phyloP scores from a whole-genome alignment of 495 filamentous ascomycete species.

The Aspergillus incahuasiensis region DNA sequence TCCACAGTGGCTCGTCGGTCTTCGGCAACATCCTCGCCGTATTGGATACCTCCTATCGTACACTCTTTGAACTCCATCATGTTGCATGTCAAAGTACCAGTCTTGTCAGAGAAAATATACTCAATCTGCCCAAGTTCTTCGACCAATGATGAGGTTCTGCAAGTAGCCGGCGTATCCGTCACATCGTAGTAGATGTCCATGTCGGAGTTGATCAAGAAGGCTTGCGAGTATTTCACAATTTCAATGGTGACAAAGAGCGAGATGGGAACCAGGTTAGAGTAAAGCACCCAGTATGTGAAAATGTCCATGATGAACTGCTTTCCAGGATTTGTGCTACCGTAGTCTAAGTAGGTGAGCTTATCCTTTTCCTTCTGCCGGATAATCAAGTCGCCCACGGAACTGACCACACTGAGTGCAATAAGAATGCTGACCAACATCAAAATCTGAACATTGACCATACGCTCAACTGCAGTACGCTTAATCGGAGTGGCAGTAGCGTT shows the following conservation, averaged over 20 bases:
- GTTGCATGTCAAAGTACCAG: constrained; percentile 97
- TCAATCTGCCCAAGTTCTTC: constrained; percentile 98
- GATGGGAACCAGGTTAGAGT: constrained; percentile 94
- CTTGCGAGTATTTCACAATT: constrained; percentile 95
- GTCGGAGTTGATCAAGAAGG: constrained; percentile 95
- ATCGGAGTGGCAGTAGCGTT: constrained; percentile 97
- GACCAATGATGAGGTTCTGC: constrained; percentile 91
- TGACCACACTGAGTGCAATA: constrained; percentile 76
- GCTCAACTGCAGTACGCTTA: constrained; percentile 93
- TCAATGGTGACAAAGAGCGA: constrained; percentile 97
- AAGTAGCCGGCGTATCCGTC: constrained; percentile 92
- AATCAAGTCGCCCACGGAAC: constrained; percentile 86
- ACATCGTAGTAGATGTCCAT: constrained; percentile 97
- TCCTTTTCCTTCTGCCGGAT: constrained; percentile 55
- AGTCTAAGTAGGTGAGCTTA: constrained; percentile 66
- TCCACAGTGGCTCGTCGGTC: constrained; percentile 75
- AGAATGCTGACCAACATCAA: constrained; percentile 84
- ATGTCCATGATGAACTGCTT: constrained; percentile 90
- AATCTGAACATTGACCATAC: constrained; percentile 88
- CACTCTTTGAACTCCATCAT: constrained; percentile 98
- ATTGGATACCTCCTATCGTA: constrained; percentile 88
- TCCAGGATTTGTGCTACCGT: constrained; percentile 55
- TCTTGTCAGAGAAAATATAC: constrained; percentile 99
- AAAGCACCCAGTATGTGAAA: constrained; percentile 98
- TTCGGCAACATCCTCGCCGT: constrained; percentile 88